Conservation (phyloP, 257 asterid species). For the Nicotiana attenuata region DNA sequence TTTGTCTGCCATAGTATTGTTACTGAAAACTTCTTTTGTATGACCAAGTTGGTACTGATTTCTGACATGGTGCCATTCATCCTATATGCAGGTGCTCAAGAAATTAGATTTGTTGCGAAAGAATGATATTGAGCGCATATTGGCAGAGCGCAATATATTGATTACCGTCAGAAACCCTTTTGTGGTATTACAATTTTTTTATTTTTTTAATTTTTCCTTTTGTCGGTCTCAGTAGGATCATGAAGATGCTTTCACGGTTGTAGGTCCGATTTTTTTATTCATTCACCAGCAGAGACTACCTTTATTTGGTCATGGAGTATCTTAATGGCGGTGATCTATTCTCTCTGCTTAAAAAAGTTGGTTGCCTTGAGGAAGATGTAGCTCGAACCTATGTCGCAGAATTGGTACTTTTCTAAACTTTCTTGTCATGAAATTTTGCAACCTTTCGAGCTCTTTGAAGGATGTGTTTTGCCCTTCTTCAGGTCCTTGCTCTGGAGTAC, state of each 20-base stretch:
- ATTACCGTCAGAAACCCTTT: constrained; percentile 92
- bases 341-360: constrained; percentile 74
- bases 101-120: constrained; percentile 85
- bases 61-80: constrained; percentile 25
- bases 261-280: constrained; percentile 97
- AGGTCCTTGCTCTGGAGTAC: constrained; percentile 98
- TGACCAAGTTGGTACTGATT: constrained; percentile 10
- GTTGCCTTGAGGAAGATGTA: constrained; percentile 80
- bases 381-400: constrained; percentile 85
- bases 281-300: constrained; percentile 82
- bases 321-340: constrained; percentile 93
- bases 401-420: constrained; percentile 50
- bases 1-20: not conserved
- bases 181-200: constrained; percentile 50
- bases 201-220: constrained; percentile 15
- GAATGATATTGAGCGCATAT: constrained; percentile 92
- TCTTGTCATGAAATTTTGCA: constrained; percentile 11
- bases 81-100: constrained; percentile 73
- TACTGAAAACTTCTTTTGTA: not conserved
- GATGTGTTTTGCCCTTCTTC: constrained; percentile 21
- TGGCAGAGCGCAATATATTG: constrained; percentile 94
- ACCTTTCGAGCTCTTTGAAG: constrained; percentile 16
- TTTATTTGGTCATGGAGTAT: constrained; percentile 96
- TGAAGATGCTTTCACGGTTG: constrained; percentile 16
- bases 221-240: constrained; percentile 3